These are phyloP conservation scores for Trichothecium sympodiale DNA, from an alignment of 2,329 filamentous ascomycete species.

Conservation along the genomic window DNA sequence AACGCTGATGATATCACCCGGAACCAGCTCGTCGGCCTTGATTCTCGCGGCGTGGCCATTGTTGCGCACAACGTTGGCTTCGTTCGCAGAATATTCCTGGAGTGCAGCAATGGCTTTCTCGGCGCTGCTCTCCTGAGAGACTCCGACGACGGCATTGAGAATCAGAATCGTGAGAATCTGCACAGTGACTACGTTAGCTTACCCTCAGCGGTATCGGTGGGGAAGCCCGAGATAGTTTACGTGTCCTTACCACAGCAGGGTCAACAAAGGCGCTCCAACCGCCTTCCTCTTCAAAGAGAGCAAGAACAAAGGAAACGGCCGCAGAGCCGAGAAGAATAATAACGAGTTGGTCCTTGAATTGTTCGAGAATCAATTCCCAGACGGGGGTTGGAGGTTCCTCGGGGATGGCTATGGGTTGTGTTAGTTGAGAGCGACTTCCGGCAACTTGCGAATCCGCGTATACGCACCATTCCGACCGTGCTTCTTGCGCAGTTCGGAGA, in stretches of 20 bases:
- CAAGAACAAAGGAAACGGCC: constrained; percentile 84
- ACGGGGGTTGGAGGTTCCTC: constrained; percentile 94
- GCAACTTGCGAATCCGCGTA: constrained; percentile 1
- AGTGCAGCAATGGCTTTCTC: constrained; percentile 97
- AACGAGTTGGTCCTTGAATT: constrained; percentile 98
- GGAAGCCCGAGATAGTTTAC: neutral
- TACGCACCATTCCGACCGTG: constrained; percentile 55
- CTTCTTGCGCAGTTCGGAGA: constrained; percentile 42
- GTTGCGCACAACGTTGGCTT: constrained; percentile 85
- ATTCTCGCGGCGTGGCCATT: constrained; percentile 64
- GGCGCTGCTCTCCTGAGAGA: constrained; percentile 96
- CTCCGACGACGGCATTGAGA: constrained; percentile 91
- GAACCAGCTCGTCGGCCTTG: constrained; percentile 95
- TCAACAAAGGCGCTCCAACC: constrained; percentile 98
- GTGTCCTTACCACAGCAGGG: constrained; percentile 69
- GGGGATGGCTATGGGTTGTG: constrained; percentile 36
- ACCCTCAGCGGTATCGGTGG: neutral
- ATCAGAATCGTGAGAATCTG: constrained; percentile 95
- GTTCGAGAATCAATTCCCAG: constrained; percentile 93
- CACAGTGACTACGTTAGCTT: neutral
- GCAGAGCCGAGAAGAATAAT: constrained; percentile 90
- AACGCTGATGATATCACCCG: constrained; percentile 82
- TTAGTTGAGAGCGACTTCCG: neutral
- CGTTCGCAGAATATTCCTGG: constrained; percentile 98
- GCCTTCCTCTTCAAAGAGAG: constrained; percentile 83